Conservation (phyloP, 2,329 filamentous ascomycete species). For the Penicillium sp. region DNA sequence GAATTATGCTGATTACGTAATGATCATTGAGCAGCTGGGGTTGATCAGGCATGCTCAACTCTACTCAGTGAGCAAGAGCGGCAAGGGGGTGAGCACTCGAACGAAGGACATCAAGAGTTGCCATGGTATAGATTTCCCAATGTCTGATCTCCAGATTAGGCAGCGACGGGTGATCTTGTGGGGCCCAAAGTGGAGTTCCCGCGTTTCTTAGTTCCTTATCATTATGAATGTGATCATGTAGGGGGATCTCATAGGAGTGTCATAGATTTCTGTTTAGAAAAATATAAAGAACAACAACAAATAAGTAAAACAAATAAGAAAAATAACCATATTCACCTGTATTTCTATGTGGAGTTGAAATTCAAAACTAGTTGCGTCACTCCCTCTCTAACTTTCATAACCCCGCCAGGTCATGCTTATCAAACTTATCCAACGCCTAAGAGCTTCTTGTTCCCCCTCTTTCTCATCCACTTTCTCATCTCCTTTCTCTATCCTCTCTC, state of each 20-base stretch:
- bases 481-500: background rate
- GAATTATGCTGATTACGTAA: no score
- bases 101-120: no score
- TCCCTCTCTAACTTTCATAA: background rate
- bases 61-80: no score
- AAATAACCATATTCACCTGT: no score
- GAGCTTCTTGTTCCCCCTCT: background rate
- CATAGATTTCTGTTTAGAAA: background rate
- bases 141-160: slow-evolving; percentile 1
- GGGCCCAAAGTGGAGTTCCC: slow-evolving; percentile 1
- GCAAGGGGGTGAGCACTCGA: no score
- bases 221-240: background rate
- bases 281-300: background rate
- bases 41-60: no score
- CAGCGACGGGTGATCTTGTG: slow-evolving; percentile 1
- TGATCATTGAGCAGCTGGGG: no score
- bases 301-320: background rate
- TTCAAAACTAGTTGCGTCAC: background rate
- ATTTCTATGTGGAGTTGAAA: background rate
- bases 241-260: background rate
- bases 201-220: background rate
- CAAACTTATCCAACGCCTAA: background rate
- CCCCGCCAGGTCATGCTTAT: slow-evolving; percentile 3
- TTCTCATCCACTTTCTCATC: background rate
- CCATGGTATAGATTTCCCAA: no score